Conservation (phyloP, 2,329 filamentous ascomycete species). For the Pseudogymnoascus sp. region DNA sequence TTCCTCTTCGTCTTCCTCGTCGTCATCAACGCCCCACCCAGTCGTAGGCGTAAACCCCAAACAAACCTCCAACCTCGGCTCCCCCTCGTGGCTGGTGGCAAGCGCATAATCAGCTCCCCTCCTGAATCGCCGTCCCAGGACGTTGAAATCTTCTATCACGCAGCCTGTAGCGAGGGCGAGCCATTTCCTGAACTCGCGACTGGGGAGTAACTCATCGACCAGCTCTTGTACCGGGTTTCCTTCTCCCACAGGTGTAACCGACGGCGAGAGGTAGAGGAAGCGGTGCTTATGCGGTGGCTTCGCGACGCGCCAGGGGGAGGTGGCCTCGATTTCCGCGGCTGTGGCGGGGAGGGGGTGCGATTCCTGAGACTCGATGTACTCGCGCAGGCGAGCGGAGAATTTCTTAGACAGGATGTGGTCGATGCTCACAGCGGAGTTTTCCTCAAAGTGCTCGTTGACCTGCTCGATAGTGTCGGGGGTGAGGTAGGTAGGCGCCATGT, state of each 20-base stretch:
- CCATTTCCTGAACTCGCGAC: constrained; percentile 82
- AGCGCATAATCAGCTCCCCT: constrained; percentile 86
- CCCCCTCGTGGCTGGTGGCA: constrained; percentile 72
- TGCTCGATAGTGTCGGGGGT: constrained; percentile 86
- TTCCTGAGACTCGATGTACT: constrained; percentile 64
- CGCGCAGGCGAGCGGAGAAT: constrained; percentile 64
- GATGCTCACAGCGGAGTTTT: constrained; percentile 77
- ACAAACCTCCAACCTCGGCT: constrained; percentile 78
- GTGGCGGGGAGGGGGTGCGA: constrained; percentile 37
- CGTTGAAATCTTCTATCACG: constrained; percentile 62
- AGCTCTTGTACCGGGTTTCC: constrained; percentile 65
- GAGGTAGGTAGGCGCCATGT: constrained; percentile 82
- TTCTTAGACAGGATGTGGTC: constrained; percentile 70
- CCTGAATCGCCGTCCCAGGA: constrained; percentile 82
- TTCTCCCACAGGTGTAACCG: constrained; percentile 25
- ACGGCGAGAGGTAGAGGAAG: constrained; percentile 70
- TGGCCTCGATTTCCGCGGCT: constrained; percentile 49
- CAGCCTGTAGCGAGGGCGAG: constrained; percentile 74
- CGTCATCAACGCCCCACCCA: constrained; percentile 73
- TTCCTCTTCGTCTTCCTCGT: constrained; percentile 41
- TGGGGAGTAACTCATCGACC: constrained; percentile 75
- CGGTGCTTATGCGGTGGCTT: constrained; percentile 92
- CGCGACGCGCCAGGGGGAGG: constrained; percentile 64
- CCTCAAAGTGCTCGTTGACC: constrained; percentile 69
- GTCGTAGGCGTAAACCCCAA: constrained; percentile 76